Percentiles rank a stretch among this genome's conserved stretches.
These are phyloP conservation scores for Daedalea quercina DNA, from an alignment of 768 basidiomycete species.

Conservation along the genomic window DNA sequence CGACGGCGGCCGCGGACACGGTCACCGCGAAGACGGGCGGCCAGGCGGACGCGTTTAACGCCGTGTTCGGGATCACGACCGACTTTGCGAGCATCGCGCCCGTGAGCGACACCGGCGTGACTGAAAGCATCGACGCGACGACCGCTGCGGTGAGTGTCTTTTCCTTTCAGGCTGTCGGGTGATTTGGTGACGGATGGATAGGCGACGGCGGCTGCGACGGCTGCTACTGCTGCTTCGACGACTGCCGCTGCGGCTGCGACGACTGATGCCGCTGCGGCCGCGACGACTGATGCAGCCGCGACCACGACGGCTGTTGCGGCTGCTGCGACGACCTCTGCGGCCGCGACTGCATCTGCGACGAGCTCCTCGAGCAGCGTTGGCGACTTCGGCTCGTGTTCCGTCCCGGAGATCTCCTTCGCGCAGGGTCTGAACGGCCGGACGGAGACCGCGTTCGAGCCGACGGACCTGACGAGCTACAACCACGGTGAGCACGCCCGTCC, in stretches of 20 bases:
- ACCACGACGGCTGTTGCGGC: background rate
- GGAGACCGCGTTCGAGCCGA: slow-evolving; percentile 50
- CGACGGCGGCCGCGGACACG: slow-evolving; percentile 23
- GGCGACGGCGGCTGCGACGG: no score
- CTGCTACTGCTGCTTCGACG: no score
- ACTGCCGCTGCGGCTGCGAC: background rate
- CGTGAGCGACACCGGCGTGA: background rate
- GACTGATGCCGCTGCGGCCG: background rate
- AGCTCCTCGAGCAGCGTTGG: slow-evolving; percentile 27
- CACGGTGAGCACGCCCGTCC: background rate
- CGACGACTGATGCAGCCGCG: background rate
- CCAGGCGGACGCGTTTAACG: slow-evolving; percentile 60
- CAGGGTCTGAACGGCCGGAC: slow-evolving; percentile 44
- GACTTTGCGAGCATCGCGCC: slow-evolving; percentile 32
- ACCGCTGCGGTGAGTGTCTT: background rate
- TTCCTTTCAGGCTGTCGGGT: no score
- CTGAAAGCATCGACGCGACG: background rate
- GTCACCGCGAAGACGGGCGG: slow-evolving; percentile 31
- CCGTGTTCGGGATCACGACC: slow-evolving; percentile 46
- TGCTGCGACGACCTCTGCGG: background rate
- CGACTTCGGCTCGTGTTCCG: slow-evolving; percentile 49
- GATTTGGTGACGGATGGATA: no score
- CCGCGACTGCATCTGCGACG: slow-evolving; percentile 8
- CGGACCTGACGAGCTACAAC: slow-evolving; percentile 30
- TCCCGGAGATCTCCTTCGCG: slow-evolving; percentile 49